Evolutionary conservation across 768 basidiomycete species (phyloP).

Genomic region (Lactarius vividus): DNA sequence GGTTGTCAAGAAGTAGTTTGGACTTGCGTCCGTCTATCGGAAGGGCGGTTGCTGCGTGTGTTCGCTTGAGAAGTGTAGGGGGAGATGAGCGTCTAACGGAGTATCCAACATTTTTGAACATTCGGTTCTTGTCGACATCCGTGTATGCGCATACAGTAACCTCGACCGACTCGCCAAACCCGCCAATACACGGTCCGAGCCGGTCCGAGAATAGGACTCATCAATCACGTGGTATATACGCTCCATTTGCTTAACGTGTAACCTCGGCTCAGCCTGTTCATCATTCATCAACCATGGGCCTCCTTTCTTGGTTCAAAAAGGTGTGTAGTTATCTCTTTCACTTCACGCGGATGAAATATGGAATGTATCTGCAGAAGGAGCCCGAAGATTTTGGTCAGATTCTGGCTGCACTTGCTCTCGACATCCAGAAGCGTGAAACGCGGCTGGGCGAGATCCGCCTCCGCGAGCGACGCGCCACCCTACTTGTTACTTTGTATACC

Average conservation of each 20-base stretch:
- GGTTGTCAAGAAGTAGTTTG: not conserved
- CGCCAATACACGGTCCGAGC: not conserved
- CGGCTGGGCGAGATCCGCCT: conserved; percentile 80
- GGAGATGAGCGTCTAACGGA: not conserved
- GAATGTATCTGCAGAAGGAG: conserved; percentile 39
- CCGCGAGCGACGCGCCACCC: conserved; percentile 74
- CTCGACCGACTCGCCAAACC: not conserved
- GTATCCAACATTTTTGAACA: conserved; percentile 19
- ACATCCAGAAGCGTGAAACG: conserved; percentile 71
- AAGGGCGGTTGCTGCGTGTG: not conserved
- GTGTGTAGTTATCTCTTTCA: conserved; percentile 9
- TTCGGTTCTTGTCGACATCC: conserved; percentile 24
- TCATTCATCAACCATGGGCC: conserved; percentile 23
- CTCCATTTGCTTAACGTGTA: not conserved
- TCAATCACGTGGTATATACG: not conserved
- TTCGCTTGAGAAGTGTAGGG: not conserved
- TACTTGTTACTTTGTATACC: conserved; percentile 76
- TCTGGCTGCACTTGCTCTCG: conserved; percentile 59
- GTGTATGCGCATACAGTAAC: not conserved
- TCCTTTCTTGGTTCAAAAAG: conserved; percentile 31
- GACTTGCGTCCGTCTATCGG: conserved; percentile 7
- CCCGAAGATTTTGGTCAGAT: conserved; percentile 78
- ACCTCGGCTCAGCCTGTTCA: not conserved
- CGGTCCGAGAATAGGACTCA: not conserved
- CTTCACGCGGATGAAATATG: not conserved